Conservation (phyloP, 2,329 filamentous ascomycete species). For the Cryphonectria naterciae region DNA sequence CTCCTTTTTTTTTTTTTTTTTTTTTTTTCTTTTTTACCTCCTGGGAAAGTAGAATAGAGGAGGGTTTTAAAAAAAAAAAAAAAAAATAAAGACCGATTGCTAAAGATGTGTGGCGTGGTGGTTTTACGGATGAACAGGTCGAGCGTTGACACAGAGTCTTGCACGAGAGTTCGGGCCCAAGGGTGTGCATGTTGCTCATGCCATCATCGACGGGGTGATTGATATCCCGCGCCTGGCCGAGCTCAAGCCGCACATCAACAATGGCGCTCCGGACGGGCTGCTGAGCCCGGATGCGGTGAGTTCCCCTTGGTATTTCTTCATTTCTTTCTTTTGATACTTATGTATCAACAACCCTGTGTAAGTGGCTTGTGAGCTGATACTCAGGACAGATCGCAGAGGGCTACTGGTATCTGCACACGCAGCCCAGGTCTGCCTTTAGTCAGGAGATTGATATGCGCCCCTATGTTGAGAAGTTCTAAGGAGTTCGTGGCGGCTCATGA, state of each 20-base stretch:
- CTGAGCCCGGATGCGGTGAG: conserved; percentile 75
- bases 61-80: too few relatives aligned
- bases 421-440: conserved; percentile 78
- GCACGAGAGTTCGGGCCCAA: conserved; percentile 83
- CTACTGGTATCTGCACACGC: conserved; percentile 84
- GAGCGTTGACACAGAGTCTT: conserved; percentile 74
- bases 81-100: too few relatives aligned
- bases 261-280: conserved; percentile 60
- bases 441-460: conserved; percentile 82
- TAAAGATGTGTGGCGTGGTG: neutral
- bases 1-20: too few relatives aligned
- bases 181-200: conserved; percentile 82
- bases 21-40: too few relatives aligned
- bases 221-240: conserved; percentile 74
- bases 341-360: neutral
- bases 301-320: conserved; percentile 29
- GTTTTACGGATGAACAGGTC: conserved; percentile 43
- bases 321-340: neutral
- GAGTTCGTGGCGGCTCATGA: neutral
- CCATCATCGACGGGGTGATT: conserved; percentile 83
- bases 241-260: conserved; percentile 42
- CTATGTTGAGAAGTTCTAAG: conserved; percentile 81
- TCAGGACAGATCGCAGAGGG: conserved; percentile 74
- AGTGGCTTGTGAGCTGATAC: neutral
- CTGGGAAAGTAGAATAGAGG: neutral